Evolutionary conservation across 2,329 filamentous ascomycete genomes (phyloP).

Genomic region (Cladosporium sphaerospermum): DNA sequence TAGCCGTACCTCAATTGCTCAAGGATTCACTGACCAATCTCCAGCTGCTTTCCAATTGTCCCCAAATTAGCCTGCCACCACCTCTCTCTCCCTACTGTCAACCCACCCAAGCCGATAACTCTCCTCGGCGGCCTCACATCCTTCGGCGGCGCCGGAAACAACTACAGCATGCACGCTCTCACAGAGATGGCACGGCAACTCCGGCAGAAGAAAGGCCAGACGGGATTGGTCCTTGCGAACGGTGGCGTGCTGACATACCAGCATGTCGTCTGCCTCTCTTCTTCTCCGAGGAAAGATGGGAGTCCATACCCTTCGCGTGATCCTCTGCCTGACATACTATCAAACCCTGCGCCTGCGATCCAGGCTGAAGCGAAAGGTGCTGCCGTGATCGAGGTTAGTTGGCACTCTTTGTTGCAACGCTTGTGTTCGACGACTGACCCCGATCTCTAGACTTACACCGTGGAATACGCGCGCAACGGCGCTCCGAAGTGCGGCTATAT

Average conservation of each 20-base stretch:
- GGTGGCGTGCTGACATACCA: constrained; percentile 62
- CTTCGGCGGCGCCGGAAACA: constrained; percentile 65
- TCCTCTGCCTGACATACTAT: constrained; percentile 29
- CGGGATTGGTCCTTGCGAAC: constrained; percentile 58
- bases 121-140: constrained; percentile 60
- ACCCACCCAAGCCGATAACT: constrained; percentile 49
- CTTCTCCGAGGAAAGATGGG: constrained; percentile 34
- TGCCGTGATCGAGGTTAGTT: constrained; percentile 48
- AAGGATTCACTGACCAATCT: background rate
- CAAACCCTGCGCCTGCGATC: constrained; percentile 35
- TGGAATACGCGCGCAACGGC: constrained; percentile 50
- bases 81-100: constrained; percentile 46
- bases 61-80: constrained; percentile 60
- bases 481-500: constrained; percentile 44
- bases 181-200: constrained; percentile 52
- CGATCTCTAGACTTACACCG: constrained; percentile 50
- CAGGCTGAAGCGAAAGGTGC: constrained; percentile 44
- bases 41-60: constrained; percentile 63
- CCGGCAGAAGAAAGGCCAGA: constrained; percentile 39
- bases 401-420: background rate
- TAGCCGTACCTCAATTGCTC: background rate
- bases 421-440: background rate
- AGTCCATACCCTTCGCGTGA: constrained; percentile 43
- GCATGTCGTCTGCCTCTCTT: constrained; percentile 54
- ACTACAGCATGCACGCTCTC: constrained; percentile 62